A percentile compares a stretch with the other conserved stretches of the same genome.
Conservation (phyloP, 1,284 basidiomycete species). For the Cryptococcus maquisensis region DNA sequence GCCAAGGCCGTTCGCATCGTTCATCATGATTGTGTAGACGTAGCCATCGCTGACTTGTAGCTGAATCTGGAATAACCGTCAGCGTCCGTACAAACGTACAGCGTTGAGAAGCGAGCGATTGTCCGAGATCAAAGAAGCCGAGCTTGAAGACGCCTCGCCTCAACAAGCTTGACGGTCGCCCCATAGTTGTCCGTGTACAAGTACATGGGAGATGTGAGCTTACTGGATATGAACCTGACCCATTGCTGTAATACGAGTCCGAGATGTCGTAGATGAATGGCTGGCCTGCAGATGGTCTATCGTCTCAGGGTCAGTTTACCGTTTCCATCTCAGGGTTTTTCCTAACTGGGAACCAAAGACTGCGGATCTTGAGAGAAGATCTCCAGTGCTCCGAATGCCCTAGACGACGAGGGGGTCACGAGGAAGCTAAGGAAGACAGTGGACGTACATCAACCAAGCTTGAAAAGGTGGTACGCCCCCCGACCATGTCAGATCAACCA, state of each 20-base stretch:
- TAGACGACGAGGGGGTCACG: too few species aligned
- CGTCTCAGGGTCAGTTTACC: background rate
- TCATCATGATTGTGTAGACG: constrained; percentile 29
- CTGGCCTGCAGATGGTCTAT: constrained; percentile 24
- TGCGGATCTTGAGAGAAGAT: too few species aligned
- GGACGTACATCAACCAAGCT: constrained; percentile 26
- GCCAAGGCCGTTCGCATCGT: constrained; percentile 23
- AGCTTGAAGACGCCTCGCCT: too few species aligned
- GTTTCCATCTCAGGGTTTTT: background rate
- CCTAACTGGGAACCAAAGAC: too few species aligned
- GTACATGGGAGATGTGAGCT: background rate
- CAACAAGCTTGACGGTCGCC: too few species aligned
- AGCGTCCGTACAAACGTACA: background rate
- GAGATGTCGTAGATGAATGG: constrained; percentile 35
- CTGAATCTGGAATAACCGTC: constrained; percentile 1
- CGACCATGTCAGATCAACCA: constrained; percentile 26
- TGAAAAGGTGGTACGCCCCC: constrained; percentile 24
- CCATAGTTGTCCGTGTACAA: too few species aligned
- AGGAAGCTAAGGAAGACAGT: too few species aligned
- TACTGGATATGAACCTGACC: constrained; percentile 7
- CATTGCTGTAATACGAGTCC: constrained; percentile 14
- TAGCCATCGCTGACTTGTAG: background rate
- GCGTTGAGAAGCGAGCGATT: too few species aligned
- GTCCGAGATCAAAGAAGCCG: too few species aligned
- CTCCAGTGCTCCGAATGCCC: background rate